These are phyloP conservation scores for Ulvella scutata DNA, from an alignment of 139 green algal species.

Conservation along the genomic window DNA sequence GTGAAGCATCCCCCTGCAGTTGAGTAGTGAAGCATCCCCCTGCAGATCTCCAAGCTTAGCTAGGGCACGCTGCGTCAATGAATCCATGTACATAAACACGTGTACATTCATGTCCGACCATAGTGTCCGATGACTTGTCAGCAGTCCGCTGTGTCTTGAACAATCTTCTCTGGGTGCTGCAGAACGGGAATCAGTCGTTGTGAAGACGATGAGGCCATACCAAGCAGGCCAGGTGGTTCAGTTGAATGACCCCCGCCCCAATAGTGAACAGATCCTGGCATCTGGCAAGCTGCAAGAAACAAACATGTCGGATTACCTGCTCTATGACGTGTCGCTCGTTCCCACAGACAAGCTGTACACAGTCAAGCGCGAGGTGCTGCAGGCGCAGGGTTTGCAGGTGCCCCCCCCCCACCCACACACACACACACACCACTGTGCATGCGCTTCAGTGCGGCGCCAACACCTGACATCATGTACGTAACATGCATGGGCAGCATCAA, in stretches of 20 bases:
- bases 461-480: too few species aligned
- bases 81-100: too few species aligned
- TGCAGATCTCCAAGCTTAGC: too few species aligned
- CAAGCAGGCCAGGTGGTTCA: conserved; percentile 43
- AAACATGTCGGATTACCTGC: conserved; percentile 54
- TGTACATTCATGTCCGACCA: too few species aligned
- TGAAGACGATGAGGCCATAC: conserved; percentile 28
- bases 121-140: too few species aligned
- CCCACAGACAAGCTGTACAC: conserved; percentile 25
- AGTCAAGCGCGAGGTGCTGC: conserved; percentile 53
- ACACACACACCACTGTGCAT: too few species aligned
- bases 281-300: conserved; percentile 45
- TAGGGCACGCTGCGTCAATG: too few species aligned
- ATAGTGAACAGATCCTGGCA: conserved; percentile 66
- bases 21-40: too few species aligned
- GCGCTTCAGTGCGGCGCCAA: too few species aligned
- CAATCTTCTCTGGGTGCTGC: background rate
- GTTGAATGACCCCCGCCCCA: conserved; percentile 60
- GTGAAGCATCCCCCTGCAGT: too few species aligned
- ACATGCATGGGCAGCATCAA: too few species aligned
- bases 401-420: background rate
- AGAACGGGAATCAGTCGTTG: conserved; percentile 25
- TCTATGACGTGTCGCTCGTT: conserved; percentile 25
- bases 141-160: too few species aligned
- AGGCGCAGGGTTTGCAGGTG: conserved; percentile 35